Evolutionary conservation across 805 yeast genomes (phyloP).

Genomic region (Candida succiphila): DNA sequence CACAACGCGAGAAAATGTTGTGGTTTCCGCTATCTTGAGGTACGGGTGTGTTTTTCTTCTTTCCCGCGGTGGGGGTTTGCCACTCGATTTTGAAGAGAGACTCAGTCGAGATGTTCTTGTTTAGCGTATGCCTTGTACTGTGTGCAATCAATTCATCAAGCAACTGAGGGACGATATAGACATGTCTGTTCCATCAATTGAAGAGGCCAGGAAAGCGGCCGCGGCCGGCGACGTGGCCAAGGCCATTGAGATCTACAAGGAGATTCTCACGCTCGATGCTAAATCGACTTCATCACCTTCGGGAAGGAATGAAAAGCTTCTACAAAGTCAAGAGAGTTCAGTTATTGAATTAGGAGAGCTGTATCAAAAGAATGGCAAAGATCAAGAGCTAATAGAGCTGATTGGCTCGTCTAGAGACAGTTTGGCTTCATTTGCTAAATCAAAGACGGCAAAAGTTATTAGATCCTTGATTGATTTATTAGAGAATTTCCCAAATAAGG

Average conservation of each 20-base stretch:
- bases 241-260: conserved; percentile 54
- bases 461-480: conserved; percentile 71
- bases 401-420: conserved; percentile 43
- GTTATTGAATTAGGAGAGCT: conserved; percentile 69
- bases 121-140: too few species aligned
- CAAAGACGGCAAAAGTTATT: conserved; percentile 89
- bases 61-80: too few species aligned
- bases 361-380: conserved; percentile 41
- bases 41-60: too few species aligned
- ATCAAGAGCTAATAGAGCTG: conserved; percentile 45
- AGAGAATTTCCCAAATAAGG: conserved; percentile 35
- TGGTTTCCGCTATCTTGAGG: too few species aligned
- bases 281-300: neutral
- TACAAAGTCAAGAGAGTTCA: conserved; percentile 55
- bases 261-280: conserved; percentile 28
- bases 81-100: too few species aligned
- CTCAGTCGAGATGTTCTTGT: too few species aligned
- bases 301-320: conserved; percentile 25
- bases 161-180: too few species aligned
- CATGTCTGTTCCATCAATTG: conserved; percentile 29
- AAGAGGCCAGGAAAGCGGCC: conserved; percentile 50
- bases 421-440: conserved; percentile 74
- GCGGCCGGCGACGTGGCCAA: conserved; percentile 33
- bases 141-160: too few species aligned
- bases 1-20: too few species aligned